phyloP scores from a whole-genome alignment of 768 basidiomycete species.

The Russula emetica region DNA sequence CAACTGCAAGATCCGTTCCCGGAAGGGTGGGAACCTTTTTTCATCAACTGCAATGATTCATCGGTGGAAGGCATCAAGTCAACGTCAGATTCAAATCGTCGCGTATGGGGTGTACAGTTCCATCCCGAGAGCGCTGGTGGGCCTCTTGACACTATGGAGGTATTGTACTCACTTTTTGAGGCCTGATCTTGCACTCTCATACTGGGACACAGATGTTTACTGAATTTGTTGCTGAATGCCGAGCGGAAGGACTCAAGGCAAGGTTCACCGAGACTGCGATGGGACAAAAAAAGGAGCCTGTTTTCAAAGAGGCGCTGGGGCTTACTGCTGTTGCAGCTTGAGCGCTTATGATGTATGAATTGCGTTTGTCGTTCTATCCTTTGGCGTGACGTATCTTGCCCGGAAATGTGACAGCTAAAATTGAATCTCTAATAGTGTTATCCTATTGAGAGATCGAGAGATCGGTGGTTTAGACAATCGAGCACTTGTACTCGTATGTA shows the following conservation, averaged over 20 bases:
- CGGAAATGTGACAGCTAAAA: neutral
- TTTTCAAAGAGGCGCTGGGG: slow-evolving; percentile 20
- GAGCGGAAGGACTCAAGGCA: slow-evolving; percentile 46
- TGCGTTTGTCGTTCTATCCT: neutral
- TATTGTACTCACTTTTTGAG: slow-evolving; percentile 32
- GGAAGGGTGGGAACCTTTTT: slow-evolving; percentile 96
- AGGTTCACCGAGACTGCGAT: slow-evolving; percentile 25
- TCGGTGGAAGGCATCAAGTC: slow-evolving; percentile 99
- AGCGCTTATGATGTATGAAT: slow-evolving; percentile 1
- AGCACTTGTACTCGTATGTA: too few species aligned
- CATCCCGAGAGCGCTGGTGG: slow-evolving; percentile 98
- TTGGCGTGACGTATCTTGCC: neutral
- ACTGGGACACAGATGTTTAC: slow-evolving; percentile 72
- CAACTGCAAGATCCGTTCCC: slow-evolving; percentile 94
- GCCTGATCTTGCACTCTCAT: slow-evolving; percentile 8
- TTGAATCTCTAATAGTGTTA: neutral
- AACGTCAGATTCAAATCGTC: slow-evolving; percentile 80
- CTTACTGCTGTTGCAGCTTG: slow-evolving; percentile 33
- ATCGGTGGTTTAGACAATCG: neutral
- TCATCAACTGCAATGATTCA: slow-evolving; percentile 99
- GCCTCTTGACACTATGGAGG: slow-evolving; percentile 98
- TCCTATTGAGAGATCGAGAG: neutral
- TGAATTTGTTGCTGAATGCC: slow-evolving; percentile 83
- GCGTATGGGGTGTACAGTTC: slow-evolving; percentile 98
- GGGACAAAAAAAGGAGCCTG: slow-evolving; percentile 25